Evolutionary conservation across 257 asterid species (phyloP), one percentile per base, ranked within the genome.

Genomic region (Nicotiana undulata): DNA sequence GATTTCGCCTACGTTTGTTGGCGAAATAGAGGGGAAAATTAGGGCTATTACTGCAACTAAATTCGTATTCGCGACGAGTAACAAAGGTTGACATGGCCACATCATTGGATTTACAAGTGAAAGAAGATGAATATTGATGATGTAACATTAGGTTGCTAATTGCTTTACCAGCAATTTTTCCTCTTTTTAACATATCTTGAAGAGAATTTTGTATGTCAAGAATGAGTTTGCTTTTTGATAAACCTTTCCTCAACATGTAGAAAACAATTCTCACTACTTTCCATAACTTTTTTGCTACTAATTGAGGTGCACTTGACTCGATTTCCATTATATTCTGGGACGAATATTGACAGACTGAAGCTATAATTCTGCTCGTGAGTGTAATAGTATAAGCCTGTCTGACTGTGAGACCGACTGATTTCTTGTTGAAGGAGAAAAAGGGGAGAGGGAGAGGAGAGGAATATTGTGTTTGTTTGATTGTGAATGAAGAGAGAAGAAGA

Each of bases 41-140:
- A 2, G 88, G 87, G 63, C 82, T 81, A 52, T 86, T 88, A 64
- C 88, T 86, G 81, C 91, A 86, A 81, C 88, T 88, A 83, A 88
- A 88, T 64, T 88, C 91, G 65, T 88, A 88, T 9, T 88, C 86
- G 0, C 88, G 86, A 20, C 66, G 88, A 9, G 81, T 55, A 18
- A 84, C 65, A 16, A 82, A 80, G 46, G 46, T 6, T 44, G 89
- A 85, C 81, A 80, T 55, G 29, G 59, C 37, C 55, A 83, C 79
- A 2, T 53, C 72, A 77, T 86, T 85, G 68, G 88, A 85, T 44
- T 81, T 75, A 31, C 91, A 86, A 6, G 85, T 72, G 66, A 86
- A 67, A 29, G 87, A 72, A 18, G 81, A 10, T 65, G 78, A 20
- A 79, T 81, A 76, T 34, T 82, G 84, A 37, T 84, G 84, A 59